Conservation (phyloP, 2,329 filamentous ascomycete genomes). For the Diaporthe humulicola region DNA sequence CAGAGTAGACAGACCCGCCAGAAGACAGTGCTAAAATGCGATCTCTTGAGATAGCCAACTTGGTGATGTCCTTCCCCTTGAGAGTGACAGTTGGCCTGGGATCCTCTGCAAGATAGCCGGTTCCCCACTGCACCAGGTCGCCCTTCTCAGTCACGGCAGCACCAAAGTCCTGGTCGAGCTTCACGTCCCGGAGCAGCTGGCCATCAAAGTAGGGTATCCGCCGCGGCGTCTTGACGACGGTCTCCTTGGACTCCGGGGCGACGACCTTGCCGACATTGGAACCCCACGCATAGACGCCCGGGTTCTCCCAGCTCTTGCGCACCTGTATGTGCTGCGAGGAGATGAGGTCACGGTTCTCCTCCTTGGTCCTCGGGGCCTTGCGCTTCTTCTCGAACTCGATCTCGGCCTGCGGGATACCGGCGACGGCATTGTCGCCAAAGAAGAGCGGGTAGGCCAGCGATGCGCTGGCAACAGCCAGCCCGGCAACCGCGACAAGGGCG, state of each 20-base stretch:
- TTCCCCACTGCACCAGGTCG: constrained; percentile 93
- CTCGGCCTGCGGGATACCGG: constrained; percentile 59
- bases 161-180: constrained; percentile 84
- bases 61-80: constrained; percentile 83
- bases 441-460: constrained; percentile 37
- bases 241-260: constrained; percentile 84
- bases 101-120: constrained; percentile 76
- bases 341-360: constrained; percentile 81
- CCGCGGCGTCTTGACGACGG: constrained; percentile 82
- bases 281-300: constrained; percentile 95
- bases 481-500: constrained; percentile 24
- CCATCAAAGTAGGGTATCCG: constrained; percentile 87
- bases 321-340: constrained; percentile 91
- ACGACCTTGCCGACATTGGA: constrained; percentile 88
- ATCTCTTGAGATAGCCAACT: constrained; percentile 83
- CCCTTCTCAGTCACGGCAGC: constrained; percentile 90
- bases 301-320: constrained; percentile 83
- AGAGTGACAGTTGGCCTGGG: constrained; percentile 79
- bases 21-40: constrained; percentile 84
- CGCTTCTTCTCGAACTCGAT: constrained; percentile 78
- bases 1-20: constrained; percentile 84
- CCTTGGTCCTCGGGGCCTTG: constrained; percentile 69
- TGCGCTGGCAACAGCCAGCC: constrained; percentile 22
- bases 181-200: constrained; percentile 86
- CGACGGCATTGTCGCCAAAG: constrained; percentile 36